Base-by-base conservation (phyloP, 148 eudicot species). In the Amaranthus cruentus region DNA sequence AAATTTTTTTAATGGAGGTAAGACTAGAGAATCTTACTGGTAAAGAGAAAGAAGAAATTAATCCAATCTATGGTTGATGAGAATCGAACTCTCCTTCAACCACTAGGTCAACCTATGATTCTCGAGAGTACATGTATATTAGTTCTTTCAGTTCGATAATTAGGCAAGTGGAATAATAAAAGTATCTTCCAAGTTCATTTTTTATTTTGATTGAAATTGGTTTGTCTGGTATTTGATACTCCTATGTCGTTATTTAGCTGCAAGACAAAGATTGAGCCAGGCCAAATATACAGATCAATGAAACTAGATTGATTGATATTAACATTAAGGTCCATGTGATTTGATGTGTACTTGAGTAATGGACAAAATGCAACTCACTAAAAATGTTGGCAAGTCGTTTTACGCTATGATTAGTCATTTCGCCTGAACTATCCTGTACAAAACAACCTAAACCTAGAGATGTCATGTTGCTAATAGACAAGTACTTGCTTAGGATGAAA, bases 251-350 rank as follows among this genome's bases (percentile, higher is more conserved):
- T 47, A 48, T 28, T 48, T 47, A 52, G 18, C 64, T 15, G 53
- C 7, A 14, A 47, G 71, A 75, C 77, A 55, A 75, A 66, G 47
- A 75, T 66, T 65, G 64, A 42, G 59, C 49, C 46, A 55, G 71
- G 68, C 71, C 13, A 42, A 56, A 62, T 70, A 59, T 15, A 62
- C 56, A 5, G 68, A 43, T 68, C 13, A 68, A 28, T 68, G 6
- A 2, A 58, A 76, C 12, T 13, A 15, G 60, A 62, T 14, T 46
- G 57, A 44, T 51, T 62, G 69, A 55, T 9, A 44, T 12, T 49
- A 6, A 44, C 47, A 54, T n/a, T 47, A 5, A 70, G 12, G 18
- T n/a, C 54, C 53, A 54, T 62, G 63, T 76, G 74, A 69, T 52
- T 69, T 61, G 68, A 69, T 63, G 11, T 48, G 44, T 3, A 9